Evolutionary conservation across 306 rosid species (phyloP).

Genomic region (Elaeagnus macrophylla): DNA sequence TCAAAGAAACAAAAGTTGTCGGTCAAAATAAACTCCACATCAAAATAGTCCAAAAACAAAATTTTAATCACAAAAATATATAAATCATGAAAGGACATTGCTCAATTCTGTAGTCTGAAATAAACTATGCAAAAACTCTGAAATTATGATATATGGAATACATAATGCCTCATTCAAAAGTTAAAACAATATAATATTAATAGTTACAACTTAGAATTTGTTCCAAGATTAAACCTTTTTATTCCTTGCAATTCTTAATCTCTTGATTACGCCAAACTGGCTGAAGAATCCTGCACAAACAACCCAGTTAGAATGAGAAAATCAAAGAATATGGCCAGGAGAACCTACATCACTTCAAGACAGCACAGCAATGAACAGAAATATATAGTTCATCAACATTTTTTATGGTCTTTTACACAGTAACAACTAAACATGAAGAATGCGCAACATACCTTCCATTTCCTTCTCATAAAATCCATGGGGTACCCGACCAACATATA

Average conservation of each 20-base stretch:
- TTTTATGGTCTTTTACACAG: neutral
- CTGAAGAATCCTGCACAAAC: constrained; percentile 50
- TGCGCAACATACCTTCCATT: constrained; percentile 63
- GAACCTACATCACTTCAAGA: neutral
- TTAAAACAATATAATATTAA: neutral
- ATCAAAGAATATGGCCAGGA: constrained; percentile 6
- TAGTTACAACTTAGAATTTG: neutral
- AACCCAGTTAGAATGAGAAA: neutral
- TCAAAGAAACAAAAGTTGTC: neutral
- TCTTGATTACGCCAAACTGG: constrained; percentile 63
- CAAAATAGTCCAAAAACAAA: neutral
- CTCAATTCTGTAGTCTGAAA: too few species aligned
- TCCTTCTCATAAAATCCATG: constrained; percentile 80
- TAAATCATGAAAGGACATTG: too few species aligned
- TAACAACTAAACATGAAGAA: neutral
- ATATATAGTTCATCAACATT: neutral
- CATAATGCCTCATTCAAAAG: too few species aligned
- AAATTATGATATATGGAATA: too few species aligned
- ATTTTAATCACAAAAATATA: neutral
- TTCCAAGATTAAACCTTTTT: constrained; percentile 37
- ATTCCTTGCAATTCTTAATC: constrained; percentile 63
- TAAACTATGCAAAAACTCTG: too few species aligned
- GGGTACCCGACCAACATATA: constrained; percentile 56
- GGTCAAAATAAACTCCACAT: neutral
- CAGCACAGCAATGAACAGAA: neutral